phyloP scores from a whole-genome alignment of 768 basidiomycete species.

The Strobilomyces dryophilus region DNA sequence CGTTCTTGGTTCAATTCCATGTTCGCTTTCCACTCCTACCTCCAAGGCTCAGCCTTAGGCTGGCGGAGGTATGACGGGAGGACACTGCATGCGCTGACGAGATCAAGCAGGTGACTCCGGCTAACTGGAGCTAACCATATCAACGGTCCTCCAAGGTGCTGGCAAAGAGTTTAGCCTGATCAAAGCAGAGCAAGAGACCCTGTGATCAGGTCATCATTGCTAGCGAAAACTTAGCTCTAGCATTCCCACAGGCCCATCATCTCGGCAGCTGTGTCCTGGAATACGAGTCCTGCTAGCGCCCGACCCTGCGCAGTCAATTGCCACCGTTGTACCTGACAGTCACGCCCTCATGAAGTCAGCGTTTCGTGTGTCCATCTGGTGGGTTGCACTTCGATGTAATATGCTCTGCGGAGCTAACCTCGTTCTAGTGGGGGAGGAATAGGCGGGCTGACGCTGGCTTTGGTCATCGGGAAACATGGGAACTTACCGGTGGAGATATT shows the following conservation, averaged over 20 bases:
- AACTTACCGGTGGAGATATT: slow-evolving; percentile 37
- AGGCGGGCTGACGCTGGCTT: slow-evolving; percentile 33
- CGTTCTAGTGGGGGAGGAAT: slow-evolving; percentile 36
- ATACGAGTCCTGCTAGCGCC: neutral
- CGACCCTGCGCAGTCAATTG: neutral
- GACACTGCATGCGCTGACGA: too few relatives aligned
- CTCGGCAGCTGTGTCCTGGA: too few relatives aligned
- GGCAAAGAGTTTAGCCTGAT: too few relatives aligned
- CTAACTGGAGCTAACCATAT: too few relatives aligned
- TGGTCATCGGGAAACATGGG: slow-evolving; percentile 25
- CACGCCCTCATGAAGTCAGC: slow-evolving; percentile 3
- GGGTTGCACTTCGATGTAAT: neutral
- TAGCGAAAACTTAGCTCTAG: neutral
- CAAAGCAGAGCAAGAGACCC: too few relatives aligned
- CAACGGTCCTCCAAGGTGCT: too few relatives aligned
- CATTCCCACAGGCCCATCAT: neutral
- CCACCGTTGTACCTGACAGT: neutral
- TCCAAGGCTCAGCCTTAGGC: too few relatives aligned
- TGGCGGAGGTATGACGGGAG: too few relatives aligned
- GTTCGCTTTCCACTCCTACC: too few relatives aligned
- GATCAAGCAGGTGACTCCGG: too few relatives aligned
- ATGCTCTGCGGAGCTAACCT: neutral
- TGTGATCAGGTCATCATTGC: too few relatives aligned
- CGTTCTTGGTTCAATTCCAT: too few relatives aligned
- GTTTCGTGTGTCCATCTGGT: slow-evolving; percentile 20